Percentiles rank a stretch among this genome's conserved stretches.
phyloP scores from a whole-genome alignment of 345 rosid species.

The Punica granatum region DNA sequence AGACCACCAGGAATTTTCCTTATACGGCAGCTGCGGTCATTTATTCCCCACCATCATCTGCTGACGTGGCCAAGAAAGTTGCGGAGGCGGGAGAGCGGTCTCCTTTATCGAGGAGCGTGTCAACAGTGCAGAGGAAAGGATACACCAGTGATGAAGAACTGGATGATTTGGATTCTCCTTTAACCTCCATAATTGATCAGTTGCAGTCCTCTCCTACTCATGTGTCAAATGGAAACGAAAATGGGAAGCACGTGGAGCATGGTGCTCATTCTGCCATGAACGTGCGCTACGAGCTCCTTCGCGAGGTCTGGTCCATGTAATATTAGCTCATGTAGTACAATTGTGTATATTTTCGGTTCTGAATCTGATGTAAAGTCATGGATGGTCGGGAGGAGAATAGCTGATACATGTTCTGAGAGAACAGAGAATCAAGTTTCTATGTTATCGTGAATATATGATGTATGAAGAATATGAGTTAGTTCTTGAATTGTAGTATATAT shows the following conservation, averaged over 20 bases:
- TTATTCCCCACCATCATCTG: conserved; percentile 55
- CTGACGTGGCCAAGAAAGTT: conserved; percentile 53
- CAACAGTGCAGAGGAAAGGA: conserved; percentile 74
- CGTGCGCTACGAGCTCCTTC: conserved; percentile 73
- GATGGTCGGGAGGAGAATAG: background rate
- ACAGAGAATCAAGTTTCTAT: background rate
- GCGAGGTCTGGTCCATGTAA: conserved; percentile 69
- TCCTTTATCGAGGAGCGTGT: conserved; percentile 45
- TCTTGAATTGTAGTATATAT: background rate
- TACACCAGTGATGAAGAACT: conserved; percentile 90
- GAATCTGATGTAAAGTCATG: conserved; percentile 2
- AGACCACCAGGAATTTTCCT: conserved; percentile 51
- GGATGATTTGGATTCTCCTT: conserved; percentile 75
- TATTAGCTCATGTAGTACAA: background rate
- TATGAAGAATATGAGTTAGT: too few relatives aligned
- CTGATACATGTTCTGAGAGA: background rate
- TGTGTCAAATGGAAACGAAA: conserved; percentile 22
- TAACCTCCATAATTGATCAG: conserved; percentile 48
- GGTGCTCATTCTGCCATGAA: conserved; percentile 19
- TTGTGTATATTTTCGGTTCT: conserved; percentile 8
- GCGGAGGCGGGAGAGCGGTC: conserved; percentile 42
- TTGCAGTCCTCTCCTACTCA: conserved; percentile 25
- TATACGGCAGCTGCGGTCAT: conserved; percentile 54
- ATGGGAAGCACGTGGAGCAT: conserved; percentile 16
- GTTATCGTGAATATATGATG: too few relatives aligned